Percentiles rank a stretch among this genome's conserved stretches.
Conservation (phyloP, 805 yeast species). For the Debaryomyces castellii region DNA sequence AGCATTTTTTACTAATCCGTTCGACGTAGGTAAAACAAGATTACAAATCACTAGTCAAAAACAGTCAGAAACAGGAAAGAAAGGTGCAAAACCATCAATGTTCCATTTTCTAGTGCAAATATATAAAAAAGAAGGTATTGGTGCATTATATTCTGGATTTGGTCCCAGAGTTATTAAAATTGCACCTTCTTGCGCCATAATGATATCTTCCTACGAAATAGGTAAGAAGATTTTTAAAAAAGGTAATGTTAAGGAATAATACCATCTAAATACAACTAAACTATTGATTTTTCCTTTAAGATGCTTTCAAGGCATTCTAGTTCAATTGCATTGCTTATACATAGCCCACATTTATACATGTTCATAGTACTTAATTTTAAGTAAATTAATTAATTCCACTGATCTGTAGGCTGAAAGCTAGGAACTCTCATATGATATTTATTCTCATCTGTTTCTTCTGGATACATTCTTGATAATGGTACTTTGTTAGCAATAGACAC, state of each 20-base stretch:
- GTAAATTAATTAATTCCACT: background rate
- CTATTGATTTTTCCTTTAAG: too few species aligned
- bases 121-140: slow-evolving; percentile 68
- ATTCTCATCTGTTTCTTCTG: background rate
- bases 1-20: slow-evolving; percentile 87
- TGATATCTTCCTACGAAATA: slow-evolving; percentile 93
- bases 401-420: too few species aligned
- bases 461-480: background rate
- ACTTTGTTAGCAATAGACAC: background rate
- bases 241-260: slow-evolving; percentile 12
- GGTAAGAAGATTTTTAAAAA: slow-evolving; percentile 58
- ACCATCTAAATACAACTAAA: background rate
- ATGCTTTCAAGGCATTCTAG: background rate
- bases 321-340: background rate
- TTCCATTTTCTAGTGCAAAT: slow-evolving; percentile 64
- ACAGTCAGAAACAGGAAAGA: slow-evolving; percentile 6
- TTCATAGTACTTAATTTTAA: background rate
- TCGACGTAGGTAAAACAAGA: slow-evolving; percentile 96
- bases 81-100: slow-evolving; percentile 51
- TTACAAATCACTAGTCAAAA: slow-evolving; percentile 59
- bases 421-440: background rate
- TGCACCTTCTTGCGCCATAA: slow-evolving; percentile 97
- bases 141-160: slow-evolving; percentile 84
- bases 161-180: slow-evolving; percentile 85
- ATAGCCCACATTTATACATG: background rate